Base-by-base conservation (phyloP, 2,329 filamentous ascomycete genomes). In the Pestalotiopsis sp. region DNA sequence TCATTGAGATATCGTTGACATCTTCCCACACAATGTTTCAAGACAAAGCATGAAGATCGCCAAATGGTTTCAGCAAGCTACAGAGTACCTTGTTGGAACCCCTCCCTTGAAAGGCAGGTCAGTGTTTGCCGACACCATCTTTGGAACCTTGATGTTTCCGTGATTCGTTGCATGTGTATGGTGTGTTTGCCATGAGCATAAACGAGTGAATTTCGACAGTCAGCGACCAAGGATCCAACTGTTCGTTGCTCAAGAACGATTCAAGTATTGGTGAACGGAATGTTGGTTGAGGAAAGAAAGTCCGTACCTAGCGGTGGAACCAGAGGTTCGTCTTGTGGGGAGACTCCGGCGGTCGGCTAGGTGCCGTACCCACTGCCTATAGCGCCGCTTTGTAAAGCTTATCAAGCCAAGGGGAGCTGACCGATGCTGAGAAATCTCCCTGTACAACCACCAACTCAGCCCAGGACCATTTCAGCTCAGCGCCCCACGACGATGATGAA, bases 361-460 rank as follows among this genome's bases (percentile, higher is more conserved):
- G 31, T 36, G 7, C 31, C 31, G 31, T 36, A 17, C 45, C 45
- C 45, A 52, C 45, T 36, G 31, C 31, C 31, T 17, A 52, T 62
- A 39, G 59, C 27, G 59, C 31, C 27, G 27, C 25, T 62, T 62
- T 62, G 59, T 62, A 62, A 62, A 62, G 59, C 59, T 62, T 62
- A 62, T 38, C 59, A 62, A 62, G n/a, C 59, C 27, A 23, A 25
- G n/a, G 27, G 57, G 57, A 23, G 59, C 27, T 62, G 27, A 62
- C 59, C 23, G 23, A 62, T 62, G 59, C 59, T 62, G 59, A 62
- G 59, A 62, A 62, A 62, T 62, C 27, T 12, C 27, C 14, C 23
- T 31, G 52, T 59, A 11, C 23, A 59, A 36, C 13, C 23, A n/a
- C 27, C 57, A 17, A 59, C 12, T 59, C 57, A 27, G 57, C 57